These are phyloP conservation scores for Melanogaster broomeanus DNA, from an alignment of 768 basidiomycete genomes.

Conservation along the genomic window DNA sequence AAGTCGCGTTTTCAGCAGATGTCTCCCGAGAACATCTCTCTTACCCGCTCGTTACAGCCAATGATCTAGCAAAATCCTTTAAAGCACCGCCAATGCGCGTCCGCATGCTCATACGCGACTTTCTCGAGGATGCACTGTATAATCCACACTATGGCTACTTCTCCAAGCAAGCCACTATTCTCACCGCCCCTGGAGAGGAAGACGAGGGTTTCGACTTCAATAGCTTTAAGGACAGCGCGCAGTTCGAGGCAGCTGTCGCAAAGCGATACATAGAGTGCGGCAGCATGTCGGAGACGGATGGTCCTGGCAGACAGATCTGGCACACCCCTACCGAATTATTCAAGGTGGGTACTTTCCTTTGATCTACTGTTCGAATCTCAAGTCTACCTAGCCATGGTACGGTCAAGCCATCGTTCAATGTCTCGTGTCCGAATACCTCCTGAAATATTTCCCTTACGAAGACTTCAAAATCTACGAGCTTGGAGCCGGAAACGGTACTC, in stretches of 20 bases:
- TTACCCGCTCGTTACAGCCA: conserved; percentile 68
- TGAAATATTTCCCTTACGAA: conserved; percentile 95
- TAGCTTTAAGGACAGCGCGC: conserved; percentile 60
- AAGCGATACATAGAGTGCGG: conserved; percentile 74
- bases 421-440: conserved; percentile 87
- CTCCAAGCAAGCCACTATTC: conserved; percentile 88
- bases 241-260: conserved; percentile 85
- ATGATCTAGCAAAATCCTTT: conserved; percentile 54
- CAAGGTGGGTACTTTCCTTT: conserved; percentile 56
- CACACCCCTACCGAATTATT: conserved; percentile 98
- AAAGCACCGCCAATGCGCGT: conserved; percentile 72
- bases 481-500: conserved; percentile 95
- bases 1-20: conserved; percentile 52
- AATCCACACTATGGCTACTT: conserved; percentile 99
- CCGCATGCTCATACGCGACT: conserved; percentile 95
- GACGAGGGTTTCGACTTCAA: conserved; percentile 66
- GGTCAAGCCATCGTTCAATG: conserved; percentile 89
- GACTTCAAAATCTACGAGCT: conserved; percentile 97
- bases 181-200: conserved; percentile 55
- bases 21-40: conserved; percentile 46
- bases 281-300: conserved; percentile 52
- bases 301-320: conserved; percentile 91
- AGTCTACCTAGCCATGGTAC: conserved; percentile 77
- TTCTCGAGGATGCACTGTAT: conserved; percentile 95
- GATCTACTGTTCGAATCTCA: conserved; percentile 5